Percentiles rank a stretch among this genome's conserved stretches.
These are phyloP conservation scores for Diaporthe ampelina DNA, from an alignment of 2,329 filamentous ascomycete species.

Conservation along the genomic window DNA sequence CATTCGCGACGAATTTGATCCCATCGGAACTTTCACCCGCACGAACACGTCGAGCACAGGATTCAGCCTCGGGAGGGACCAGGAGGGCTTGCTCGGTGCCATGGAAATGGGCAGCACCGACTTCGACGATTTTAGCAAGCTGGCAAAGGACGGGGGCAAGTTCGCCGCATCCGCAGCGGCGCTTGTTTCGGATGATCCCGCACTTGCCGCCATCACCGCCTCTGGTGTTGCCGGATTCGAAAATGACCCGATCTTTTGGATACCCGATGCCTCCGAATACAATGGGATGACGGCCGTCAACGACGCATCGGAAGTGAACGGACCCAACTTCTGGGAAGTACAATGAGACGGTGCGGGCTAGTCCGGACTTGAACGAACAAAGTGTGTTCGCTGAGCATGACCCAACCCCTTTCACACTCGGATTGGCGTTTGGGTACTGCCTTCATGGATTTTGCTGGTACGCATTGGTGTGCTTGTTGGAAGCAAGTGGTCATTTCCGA, in stretches of 20 bases:
- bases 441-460: neutral
- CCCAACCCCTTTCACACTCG: neutral
- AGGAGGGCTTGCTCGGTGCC: slow-evolving; percentile 57
- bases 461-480: neutral
- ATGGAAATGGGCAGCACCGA: slow-evolving; percentile 65
- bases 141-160: slow-evolving; percentile 58
- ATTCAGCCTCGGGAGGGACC: slow-evolving; percentile 62
- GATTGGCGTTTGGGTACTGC: slow-evolving; percentile 20
- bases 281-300: slow-evolving; percentile 23
- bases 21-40: slow-evolving; percentile 63
- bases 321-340: slow-evolving; percentile 37
- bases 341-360: slow-evolving; percentile 4
- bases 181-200: slow-evolving; percentile 58
- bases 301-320: slow-evolving; percentile 31
- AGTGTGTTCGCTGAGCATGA: neutral
- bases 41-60: slow-evolving; percentile 62
- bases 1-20: slow-evolving; percentile 57
- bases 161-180: slow-evolving; percentile 57
- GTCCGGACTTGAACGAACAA: slow-evolving; percentile 1
- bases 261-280: slow-evolving; percentile 52
- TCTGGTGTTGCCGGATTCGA: slow-evolving; percentile 53
- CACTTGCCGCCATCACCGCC: slow-evolving; percentile 54
- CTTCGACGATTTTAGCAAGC: slow-evolving; percentile 68
- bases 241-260: slow-evolving; percentile 65
- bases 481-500: neutral